A percentile compares a stretch with the other conserved stretches of the same genome.
Evolutionary conservation across 139 green algal species (phyloP).

Genomic region (Tetradesmus lagerheimii): DNA sequence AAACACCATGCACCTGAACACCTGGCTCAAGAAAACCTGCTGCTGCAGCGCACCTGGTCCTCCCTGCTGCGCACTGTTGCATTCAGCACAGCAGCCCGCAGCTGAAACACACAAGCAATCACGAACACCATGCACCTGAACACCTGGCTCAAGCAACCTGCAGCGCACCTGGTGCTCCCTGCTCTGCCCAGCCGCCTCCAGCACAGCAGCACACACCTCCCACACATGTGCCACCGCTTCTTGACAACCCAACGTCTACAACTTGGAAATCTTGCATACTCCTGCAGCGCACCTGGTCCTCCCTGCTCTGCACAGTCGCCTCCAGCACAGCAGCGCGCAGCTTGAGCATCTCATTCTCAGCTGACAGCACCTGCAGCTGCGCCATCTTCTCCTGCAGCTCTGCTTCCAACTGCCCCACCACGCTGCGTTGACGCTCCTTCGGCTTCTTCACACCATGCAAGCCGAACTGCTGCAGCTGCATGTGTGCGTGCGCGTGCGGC

Average conservation of each 20-base stretch:
- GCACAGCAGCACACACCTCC: slow-evolving; percentile 19
- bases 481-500: not conserved
- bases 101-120: too few relatives aligned
- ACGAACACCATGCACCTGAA: too few relatives aligned
- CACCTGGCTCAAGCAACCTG: too few relatives aligned
- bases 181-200: slow-evolving; percentile 16
- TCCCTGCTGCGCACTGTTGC: too few relatives aligned
- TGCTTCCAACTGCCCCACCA: not conserved
- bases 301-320: slow-evolving; percentile 8
- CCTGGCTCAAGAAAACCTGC: too few relatives aligned
- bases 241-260: too few relatives aligned
- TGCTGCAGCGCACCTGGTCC: too few relatives aligned
- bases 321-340: slow-evolving; percentile 26
- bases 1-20: too few relatives aligned
- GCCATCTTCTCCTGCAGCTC: slow-evolving; percentile 20
- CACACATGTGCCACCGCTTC: too few relatives aligned
- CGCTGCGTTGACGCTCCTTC: slow-evolving; percentile 4
- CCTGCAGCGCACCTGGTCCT: not conserved
- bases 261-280: not conserved
- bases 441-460: not conserved
- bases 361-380: slow-evolving; percentile 33
- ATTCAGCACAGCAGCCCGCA: too few relatives aligned
- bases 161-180: slow-evolving; percentile 26
- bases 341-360: slow-evolving; percentile 46
- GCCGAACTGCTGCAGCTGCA: not conserved